Conservation (phyloP, 2,329 filamentous ascomycete species). For the Dryadomyces quercivorus region DNA sequence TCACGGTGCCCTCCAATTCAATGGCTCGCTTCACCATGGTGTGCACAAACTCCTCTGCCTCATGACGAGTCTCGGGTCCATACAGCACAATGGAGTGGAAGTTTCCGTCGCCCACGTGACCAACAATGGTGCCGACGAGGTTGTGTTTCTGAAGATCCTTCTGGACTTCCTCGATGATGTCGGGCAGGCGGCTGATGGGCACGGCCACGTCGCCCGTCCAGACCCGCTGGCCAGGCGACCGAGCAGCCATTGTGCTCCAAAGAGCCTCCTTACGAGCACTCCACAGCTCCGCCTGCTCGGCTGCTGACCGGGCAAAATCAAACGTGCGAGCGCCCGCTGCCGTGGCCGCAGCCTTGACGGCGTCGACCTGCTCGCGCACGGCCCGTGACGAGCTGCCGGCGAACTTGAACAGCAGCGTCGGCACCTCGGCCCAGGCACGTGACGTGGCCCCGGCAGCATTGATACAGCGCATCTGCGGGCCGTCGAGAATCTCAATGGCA, state of each 20-base stretch:
- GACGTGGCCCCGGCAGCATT: slow-evolving; percentile 54
- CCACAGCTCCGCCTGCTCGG: slow-evolving; percentile 68
- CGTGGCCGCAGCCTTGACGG: slow-evolving; percentile 53
- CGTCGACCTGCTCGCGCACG: slow-evolving; percentile 67
- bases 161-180: slow-evolving; percentile 69
- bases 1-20: slow-evolving; percentile 75
- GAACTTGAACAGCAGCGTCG: slow-evolving; percentile 80
- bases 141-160: slow-evolving; percentile 56
- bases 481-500: slow-evolving; percentile 86
- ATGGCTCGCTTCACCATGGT: slow-evolving; percentile 79
- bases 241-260: slow-evolving; percentile 65
- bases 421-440: slow-evolving; percentile 56
- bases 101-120: slow-evolving; percentile 60
- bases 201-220: slow-evolving; percentile 86
- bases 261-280: slow-evolving; percentile 73
- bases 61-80: slow-evolving; percentile 52
- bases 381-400: slow-evolving; percentile 49
- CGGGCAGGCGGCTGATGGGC: slow-evolving; percentile 59
- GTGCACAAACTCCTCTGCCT: slow-evolving; percentile 61
- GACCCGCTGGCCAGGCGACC: slow-evolving; percentile 53
- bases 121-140: slow-evolving; percentile 60
- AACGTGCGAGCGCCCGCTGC: slow-evolving; percentile 53
- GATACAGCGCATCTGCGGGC: slow-evolving; percentile 71
- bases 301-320: slow-evolving; percentile 59
- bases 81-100: slow-evolving; percentile 50